These are phyloP conservation scores for Fusarium siculi DNA, from an alignment of 2,329 filamentous ascomycete genomes.

Conservation along the genomic window DNA sequence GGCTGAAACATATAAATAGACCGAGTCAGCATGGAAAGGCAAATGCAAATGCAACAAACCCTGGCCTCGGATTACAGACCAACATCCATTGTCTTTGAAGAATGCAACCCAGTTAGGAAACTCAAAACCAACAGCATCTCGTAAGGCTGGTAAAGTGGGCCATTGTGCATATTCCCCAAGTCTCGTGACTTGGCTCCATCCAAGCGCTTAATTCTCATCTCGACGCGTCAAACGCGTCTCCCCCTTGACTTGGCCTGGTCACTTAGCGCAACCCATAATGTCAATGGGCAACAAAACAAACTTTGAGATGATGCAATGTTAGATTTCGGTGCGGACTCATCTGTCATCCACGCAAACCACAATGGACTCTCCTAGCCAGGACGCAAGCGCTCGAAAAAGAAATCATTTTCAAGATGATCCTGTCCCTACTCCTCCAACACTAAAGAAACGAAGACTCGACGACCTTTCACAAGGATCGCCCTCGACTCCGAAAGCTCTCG, in stretches of 20 bases:
- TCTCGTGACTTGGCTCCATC: slow-evolving; percentile 15
- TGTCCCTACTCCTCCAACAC: slow-evolving; percentile 41
- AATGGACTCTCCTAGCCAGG: slow-evolving; percentile 44
- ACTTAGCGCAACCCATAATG: slow-evolving; percentile 4
- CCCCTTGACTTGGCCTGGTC: slow-evolving; percentile 14
- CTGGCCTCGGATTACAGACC: neutral
- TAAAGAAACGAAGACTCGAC: slow-evolving; percentile 49
- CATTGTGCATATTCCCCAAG: neutral
- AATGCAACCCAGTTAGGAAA: slow-evolving; percentile 8
- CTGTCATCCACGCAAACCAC: neutral
- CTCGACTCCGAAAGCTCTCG: slow-evolving; percentile 46
- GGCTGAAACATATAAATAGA: neutral
- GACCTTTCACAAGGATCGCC: slow-evolving; percentile 38
- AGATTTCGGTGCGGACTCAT: neutral
- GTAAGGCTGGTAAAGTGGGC: slow-evolving; percentile 15
- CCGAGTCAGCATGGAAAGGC: neutral
- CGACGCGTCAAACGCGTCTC: slow-evolving; percentile 44
- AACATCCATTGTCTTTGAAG: neutral
- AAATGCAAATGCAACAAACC: neutral
- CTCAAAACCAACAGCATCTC: neutral
- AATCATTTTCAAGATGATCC: slow-evolving; percentile 36
- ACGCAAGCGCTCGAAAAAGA: slow-evolving; percentile 40
- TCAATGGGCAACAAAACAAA: slow-evolving; percentile 19
- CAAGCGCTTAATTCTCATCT: slow-evolving; percentile 23
- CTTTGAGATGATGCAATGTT: slow-evolving; percentile 26